These are phyloP conservation scores for Solanum medicagineum DNA, from an alignment of 257 asterid species.

Conservation along the genomic window DNA sequence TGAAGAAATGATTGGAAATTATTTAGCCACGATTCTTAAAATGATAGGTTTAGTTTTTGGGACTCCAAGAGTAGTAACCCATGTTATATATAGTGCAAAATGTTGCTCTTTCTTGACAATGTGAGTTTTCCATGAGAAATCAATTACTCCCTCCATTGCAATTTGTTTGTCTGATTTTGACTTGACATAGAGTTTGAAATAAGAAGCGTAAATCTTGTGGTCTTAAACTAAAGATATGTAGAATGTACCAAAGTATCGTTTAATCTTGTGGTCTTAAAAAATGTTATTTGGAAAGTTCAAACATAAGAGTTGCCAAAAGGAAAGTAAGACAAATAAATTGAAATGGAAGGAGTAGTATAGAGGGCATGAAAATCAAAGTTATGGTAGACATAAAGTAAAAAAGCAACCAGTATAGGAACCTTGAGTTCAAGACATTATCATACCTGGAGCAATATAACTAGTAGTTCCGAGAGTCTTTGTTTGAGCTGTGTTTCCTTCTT, in stretches of 20 bases:
- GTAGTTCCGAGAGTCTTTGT: conserved; percentile 34
- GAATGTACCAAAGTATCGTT: no score
- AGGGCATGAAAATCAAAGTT: background rate
- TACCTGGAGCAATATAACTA: conserved; percentile 47
- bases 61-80: background rate
- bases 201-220: no score
- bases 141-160: background rate
- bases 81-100: background rate
- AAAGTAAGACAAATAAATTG: no score
- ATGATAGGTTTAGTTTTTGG: background rate
- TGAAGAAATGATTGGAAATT: background rate
- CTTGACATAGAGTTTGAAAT: no score
- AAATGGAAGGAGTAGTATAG: no score
- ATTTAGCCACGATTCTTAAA: background rate
- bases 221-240: no score
- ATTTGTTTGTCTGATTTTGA: no score
- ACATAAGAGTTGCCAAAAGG: no score
- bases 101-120: background rate
- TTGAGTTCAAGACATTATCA: background rate
- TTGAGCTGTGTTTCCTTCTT: conserved; percentile 6
- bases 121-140: background rate
- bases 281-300: no score
- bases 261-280: no score
- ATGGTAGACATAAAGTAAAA: background rate
- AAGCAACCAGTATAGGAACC: background rate